Conservation (phyloP, 116 monocot species). For the Trichopus zeylanicus region DNA sequence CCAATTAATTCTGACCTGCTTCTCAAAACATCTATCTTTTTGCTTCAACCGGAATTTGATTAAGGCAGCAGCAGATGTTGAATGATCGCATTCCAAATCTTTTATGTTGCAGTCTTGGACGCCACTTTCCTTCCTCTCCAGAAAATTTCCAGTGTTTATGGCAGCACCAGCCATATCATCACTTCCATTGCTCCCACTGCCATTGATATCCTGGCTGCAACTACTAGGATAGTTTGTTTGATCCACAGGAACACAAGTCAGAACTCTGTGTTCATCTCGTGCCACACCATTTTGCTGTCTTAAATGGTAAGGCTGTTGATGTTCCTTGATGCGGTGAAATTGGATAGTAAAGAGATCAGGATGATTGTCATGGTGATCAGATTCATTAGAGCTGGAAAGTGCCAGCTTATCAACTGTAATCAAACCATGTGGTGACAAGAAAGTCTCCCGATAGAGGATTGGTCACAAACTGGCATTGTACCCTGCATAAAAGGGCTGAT, state of each 20-base stretch:
- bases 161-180: conserved; percentile 25
- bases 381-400: conserved; percentile 12
- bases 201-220: conserved; percentile 25
- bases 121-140: conserved; percentile 43
- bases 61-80: conserved; percentile 73
- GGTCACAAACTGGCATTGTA: conserved; percentile 44
- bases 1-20: conserved; percentile 46
- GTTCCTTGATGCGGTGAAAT: conserved; percentile 16
- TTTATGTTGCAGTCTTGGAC: conserved; percentile 29
- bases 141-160: conserved; percentile 11
- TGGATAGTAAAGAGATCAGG: conserved; percentile 1
- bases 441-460: conserved; percentile 25
- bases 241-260: conserved; percentile 5
- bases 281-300: conserved; percentile 14
- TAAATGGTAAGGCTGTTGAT: conserved; percentile 3
- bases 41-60: conserved; percentile 84
- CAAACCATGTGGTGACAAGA: conserved; percentile 15
- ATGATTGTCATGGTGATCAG: conserved; percentile 11
- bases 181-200: conserved; percentile 22
- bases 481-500: conserved; percentile 32
- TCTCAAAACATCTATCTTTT: conserved; percentile 90
- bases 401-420: conserved; percentile 10
- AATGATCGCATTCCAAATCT: conserved; percentile 17
- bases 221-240: conserved; percentile 20
- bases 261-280: conserved; percentile 6